A percentile compares a stretch with the other conserved stretches of the same genome.
Conservation (phyloP, 2,329 filamentous ascomycete species). For the Pyrenochaeta sp. region DNA sequence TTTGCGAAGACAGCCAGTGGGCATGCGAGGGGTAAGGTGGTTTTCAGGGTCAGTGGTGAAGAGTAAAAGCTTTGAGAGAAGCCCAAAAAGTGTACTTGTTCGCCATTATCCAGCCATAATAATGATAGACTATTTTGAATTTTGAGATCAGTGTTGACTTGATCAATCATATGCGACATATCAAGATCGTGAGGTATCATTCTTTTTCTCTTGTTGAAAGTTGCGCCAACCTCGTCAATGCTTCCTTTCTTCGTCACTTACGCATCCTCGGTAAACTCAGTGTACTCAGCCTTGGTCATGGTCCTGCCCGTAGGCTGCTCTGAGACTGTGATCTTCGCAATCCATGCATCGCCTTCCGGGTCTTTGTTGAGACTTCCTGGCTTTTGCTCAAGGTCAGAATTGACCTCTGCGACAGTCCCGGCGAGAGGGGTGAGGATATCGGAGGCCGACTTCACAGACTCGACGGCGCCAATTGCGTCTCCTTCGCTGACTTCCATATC, state of each 20-base stretch:
- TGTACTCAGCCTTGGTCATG: conserved; percentile 82
- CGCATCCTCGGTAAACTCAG: conserved; percentile 70
- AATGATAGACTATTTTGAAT: neutral
- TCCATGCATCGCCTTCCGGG: conserved; percentile 91
- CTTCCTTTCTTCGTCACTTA: neutral
- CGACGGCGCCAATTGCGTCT: conserved; percentile 91
- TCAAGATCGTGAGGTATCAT: neutral
- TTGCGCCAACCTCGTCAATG: neutral
- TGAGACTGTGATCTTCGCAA: conserved; percentile 83
- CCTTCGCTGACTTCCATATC: conserved; percentile 75
- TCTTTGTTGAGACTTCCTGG: conserved; percentile 88
- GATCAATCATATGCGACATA: neutral
- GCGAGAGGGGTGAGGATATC: conserved; percentile 91
- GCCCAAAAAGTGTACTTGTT: too few relatives aligned
- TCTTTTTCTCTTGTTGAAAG: neutral
- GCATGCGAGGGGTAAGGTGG: conserved; percentile 55
- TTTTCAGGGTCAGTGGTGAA: conserved; percentile 27
- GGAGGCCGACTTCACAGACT: conserved; percentile 98
- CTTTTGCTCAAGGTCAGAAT: conserved; percentile 80
- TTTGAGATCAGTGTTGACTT: neutral
- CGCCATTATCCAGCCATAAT: neutral
- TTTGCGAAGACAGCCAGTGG: conserved; percentile 52
- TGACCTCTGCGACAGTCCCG: conserved; percentile 79
- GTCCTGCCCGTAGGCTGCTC: conserved; percentile 69
- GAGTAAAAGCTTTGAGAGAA: neutral